Conservation (phyloP, 345 rosid genomes). For the Syzygium jambos region DNA sequence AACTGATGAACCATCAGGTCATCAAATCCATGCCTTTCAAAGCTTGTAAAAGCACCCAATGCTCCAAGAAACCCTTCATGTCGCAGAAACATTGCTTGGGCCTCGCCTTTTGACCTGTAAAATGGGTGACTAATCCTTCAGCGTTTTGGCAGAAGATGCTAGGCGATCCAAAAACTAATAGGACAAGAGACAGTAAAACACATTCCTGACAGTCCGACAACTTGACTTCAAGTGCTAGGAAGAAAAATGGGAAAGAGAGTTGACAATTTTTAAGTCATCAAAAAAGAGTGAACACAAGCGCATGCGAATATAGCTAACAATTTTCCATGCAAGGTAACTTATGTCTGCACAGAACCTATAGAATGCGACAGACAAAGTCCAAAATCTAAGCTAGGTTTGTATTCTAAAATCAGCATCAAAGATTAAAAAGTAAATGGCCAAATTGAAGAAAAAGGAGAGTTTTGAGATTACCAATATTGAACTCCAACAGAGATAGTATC, state of each 20-base stretch:
- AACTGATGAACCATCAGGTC: constrained; percentile 6
- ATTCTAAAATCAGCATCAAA: background rate
- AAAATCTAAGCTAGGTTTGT: background rate
- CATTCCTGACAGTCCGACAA: background rate
- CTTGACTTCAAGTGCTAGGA: background rate
- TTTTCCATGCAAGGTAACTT: background rate
- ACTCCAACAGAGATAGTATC: constrained; percentile 81
- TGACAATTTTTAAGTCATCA: background rate
- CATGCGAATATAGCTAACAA: background rate
- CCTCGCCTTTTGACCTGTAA: constrained; percentile 85
- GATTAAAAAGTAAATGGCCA: background rate
- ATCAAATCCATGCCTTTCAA: constrained; percentile 20
- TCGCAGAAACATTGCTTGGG: constrained; percentile 69
- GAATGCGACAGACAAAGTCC: background rate
- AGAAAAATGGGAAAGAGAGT: background rate
- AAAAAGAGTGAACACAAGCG: background rate
- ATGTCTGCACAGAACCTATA: background rate
- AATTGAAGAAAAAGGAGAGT: background rate
- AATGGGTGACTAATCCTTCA: background rate
- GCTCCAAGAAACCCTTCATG: constrained; percentile 95
- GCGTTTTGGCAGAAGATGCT: background rate
- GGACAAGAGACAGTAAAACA: background rate
- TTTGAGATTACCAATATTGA: constrained; percentile 46
- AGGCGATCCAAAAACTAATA: background rate
- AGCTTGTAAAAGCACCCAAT: constrained; percentile 64